Conservation (phyloP, 768 basidiomycete genomes). For the Trametes gibbosa region DNA sequence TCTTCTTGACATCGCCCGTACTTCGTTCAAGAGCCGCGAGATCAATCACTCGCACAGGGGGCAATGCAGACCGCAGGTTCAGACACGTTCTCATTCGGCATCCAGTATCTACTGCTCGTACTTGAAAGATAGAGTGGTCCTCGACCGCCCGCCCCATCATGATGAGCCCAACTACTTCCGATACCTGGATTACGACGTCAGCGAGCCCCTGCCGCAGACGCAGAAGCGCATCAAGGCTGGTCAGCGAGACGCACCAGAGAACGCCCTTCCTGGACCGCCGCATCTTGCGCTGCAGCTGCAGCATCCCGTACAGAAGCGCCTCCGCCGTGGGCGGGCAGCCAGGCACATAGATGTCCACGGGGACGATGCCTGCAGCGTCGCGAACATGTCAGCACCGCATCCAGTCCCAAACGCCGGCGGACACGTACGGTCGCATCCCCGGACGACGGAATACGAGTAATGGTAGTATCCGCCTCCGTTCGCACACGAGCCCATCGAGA, state of each 20-base stretch:
- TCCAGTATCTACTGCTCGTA: conserved; percentile 12
- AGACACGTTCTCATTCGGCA: conserved; percentile 7
- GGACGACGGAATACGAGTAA: conserved; percentile 98
- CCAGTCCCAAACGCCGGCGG: neutral
- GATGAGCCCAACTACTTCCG: conserved; percentile 22
- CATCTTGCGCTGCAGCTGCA: conserved; percentile 97
- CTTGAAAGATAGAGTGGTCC: conserved; percentile 1
- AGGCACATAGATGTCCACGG: conserved; percentile 97
- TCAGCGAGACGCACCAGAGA: conserved; percentile 58
- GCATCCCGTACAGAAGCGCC: conserved; percentile 93
- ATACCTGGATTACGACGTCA: conserved; percentile 17
- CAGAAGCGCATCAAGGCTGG: neutral
- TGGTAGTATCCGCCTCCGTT: conserved; percentile 98
- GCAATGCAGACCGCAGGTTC: neutral
- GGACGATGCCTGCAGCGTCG: conserved; percentile 77
- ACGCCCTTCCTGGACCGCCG: conserved; percentile 82
- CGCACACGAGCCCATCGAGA: conserved; percentile 99
- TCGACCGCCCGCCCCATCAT: conserved; percentile 9
- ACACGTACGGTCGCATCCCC: conserved; percentile 89
- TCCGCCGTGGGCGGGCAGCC: conserved; percentile 97
- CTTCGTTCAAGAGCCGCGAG: neutral
- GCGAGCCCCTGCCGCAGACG: neutral
- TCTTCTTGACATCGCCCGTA: neutral
- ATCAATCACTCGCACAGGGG: neutral
- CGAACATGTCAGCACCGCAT: conserved; percentile 11